Evolutionary conservation across 2,329 filamentous ascomycete species (phyloP).

Genomic region (Fusarium sp.): DNA sequence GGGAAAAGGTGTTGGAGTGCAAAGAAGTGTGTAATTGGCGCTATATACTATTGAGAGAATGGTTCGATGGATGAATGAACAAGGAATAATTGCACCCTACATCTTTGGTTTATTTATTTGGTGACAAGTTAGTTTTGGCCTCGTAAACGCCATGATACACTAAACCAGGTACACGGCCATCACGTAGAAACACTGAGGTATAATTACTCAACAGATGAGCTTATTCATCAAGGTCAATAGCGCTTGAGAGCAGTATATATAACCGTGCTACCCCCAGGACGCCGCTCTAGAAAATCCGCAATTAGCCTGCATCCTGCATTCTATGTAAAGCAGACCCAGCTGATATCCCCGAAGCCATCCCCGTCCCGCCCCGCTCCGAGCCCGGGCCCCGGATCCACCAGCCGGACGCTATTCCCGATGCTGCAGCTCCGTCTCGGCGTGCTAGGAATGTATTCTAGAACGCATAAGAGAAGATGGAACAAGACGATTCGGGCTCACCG

Average conservation of each 20-base stretch:
- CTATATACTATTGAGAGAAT: neutral
- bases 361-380: constrained; percentile 6
- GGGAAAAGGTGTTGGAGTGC: neutral
- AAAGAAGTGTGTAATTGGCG: neutral
- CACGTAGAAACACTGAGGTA: no score
- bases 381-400: constrained; percentile 4
- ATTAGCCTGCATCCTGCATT: no score
- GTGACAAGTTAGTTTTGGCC: no score
- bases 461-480: neutral
- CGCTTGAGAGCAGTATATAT: no score
- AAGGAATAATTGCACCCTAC: neutral
- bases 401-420: constrained; percentile 26
- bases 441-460: constrained; percentile 7
- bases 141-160: no score
- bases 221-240: no score
- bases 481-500: neutral
- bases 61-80: neutral
- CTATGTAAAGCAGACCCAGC: neutral
- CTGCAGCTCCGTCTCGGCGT: constrained; percentile 25
- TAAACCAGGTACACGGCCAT: no score
- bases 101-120: neutral
- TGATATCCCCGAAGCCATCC: neutral
- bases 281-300: no score
- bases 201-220: no score
- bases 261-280: no score